Evolutionary conservation across 345 rosid genomes (phyloP), one percentile per base, ranked within the genome.

Genomic region (Ricinus communis): DNA sequence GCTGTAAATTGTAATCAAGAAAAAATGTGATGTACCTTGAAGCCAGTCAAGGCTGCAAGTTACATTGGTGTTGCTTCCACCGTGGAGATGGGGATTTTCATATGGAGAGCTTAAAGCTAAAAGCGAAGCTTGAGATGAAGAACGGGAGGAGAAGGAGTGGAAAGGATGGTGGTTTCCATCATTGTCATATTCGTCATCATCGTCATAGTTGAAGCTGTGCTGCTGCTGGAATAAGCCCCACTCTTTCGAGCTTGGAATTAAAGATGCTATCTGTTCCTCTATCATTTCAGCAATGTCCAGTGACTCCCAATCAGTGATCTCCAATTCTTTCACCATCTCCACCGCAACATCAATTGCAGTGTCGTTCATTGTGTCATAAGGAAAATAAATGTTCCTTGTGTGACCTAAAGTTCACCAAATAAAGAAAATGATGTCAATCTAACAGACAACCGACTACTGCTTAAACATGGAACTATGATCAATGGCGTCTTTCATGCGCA

Each of bases 311-410:
- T 90, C 91, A 9, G 72, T 62, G 36, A 94, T 94, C 63, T 88
- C 91, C 77, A 94, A 71, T 77, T 90, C 96, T 64, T 87, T 87
- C 72, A 94, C 97, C 98, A 94, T 94, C 82, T 94, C 98, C 74
- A 82, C 27, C 0, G 97, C 98, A 22, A 94, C 98, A 56, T 87
- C 90, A 2, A 80, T 76, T 14, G 98, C 81, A 38, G 93, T 91
- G 79, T 94, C 98, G 1, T 82, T 87, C 70, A 76, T 60, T 36
- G 87, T 83, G 79, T 89, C 87, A 59, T 86, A 94, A 0, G 95
- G 93, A 76, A 94, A 94, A 82, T 87, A 84, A 60, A 94, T 87
- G 80, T 94, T 94, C 78, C 93, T 88, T 49, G 84, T 84, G 58
- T 73, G 82, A 75, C 96, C 97, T 94, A 90, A 66, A 74, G 5